Conservation (phyloP, 306 rosid species). For the Gleditsia sinensis region DNA sequence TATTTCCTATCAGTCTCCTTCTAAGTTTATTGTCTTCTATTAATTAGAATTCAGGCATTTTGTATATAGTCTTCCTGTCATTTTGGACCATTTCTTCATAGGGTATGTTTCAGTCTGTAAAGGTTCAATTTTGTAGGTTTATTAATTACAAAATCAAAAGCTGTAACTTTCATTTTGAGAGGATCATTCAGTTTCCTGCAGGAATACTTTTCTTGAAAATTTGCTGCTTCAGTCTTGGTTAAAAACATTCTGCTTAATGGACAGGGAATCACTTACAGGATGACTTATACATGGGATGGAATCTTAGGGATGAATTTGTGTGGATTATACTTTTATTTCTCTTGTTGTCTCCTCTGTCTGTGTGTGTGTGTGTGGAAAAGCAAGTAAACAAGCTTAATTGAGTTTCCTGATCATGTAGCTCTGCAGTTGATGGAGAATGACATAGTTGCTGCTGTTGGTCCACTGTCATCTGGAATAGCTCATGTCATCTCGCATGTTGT, state of each 20-base stretch:
- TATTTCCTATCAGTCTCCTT: neutral
- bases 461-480: slow-evolving; percentile 79
- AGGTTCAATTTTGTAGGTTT: neutral
- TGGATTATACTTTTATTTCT: neutral
- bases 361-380: neutral
- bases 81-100: neutral
- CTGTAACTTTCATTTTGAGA: neutral
- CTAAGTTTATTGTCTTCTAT: neutral
- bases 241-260: neutral
- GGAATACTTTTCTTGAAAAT: neutral
- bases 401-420: slow-evolving; percentile 56
- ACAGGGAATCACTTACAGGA: neutral
- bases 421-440: slow-evolving; percentile 72
- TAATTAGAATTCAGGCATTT: neutral
- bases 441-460: slow-evolving; percentile 75
- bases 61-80: neutral
- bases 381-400: slow-evolving; percentile 26
- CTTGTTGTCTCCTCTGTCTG: slow-evolving; percentile 8
- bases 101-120: neutral
- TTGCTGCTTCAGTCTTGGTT: slow-evolving; percentile 16
- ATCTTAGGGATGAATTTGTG: neutral
- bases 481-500: slow-evolving; percentile 79
- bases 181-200: neutral
- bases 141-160: slow-evolving; percentile 2
- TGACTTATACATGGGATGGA: neutral